Evolutionary conservation across 1,139 yeast genomes (phyloP).

Genomic region (Blastobotrys serpentis): DNA sequence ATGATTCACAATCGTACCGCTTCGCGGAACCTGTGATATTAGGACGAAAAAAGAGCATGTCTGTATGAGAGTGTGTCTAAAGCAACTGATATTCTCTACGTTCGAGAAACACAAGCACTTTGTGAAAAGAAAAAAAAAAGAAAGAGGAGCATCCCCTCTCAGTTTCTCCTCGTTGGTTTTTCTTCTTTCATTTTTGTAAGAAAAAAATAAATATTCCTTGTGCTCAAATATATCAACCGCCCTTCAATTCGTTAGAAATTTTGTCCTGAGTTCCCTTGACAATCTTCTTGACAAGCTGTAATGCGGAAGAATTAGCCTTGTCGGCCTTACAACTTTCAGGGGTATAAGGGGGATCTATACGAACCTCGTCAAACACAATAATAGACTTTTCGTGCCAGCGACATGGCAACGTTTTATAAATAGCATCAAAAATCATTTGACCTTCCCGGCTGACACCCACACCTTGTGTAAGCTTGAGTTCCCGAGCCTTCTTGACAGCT

Average conservation of each 20-base stretch:
- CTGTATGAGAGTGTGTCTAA: too few species aligned
- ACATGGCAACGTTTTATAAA: slow-evolving; percentile 50
- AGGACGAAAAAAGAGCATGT: too few species aligned
- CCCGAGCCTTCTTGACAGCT: slow-evolving; percentile 29
- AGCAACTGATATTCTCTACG: not conserved
- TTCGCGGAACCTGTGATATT: too few species aligned
- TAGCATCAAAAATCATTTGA: slow-evolving; percentile 48
- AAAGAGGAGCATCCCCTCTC: too few species aligned
- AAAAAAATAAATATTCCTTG: slow-evolving; percentile 8
- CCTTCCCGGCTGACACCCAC: slow-evolving; percentile 48
- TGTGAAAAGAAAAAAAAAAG: not conserved
- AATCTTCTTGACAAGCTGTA: slow-evolving; percentile 51
- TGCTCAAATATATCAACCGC: too few species aligned
- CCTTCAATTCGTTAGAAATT: slow-evolving; percentile 52
- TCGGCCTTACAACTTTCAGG: slow-evolving; percentile 40
- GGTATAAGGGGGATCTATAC: slow-evolving; percentile 52
- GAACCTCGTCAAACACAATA: slow-evolving; percentile 52
- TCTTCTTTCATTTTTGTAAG: not conserved
- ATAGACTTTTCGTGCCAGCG: slow-evolving; percentile 50
- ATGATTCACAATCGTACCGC: too few species aligned
- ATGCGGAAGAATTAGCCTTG: slow-evolving; percentile 42
- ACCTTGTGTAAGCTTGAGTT: slow-evolving; percentile 34
- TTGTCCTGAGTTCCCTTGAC: slow-evolving; percentile 58
- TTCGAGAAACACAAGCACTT: not conserved
- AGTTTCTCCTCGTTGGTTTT: not conserved